Evolutionary conservation across 805 yeast genomes (phyloP).

Genomic region (Spencermartinsiella europaea): DNA sequence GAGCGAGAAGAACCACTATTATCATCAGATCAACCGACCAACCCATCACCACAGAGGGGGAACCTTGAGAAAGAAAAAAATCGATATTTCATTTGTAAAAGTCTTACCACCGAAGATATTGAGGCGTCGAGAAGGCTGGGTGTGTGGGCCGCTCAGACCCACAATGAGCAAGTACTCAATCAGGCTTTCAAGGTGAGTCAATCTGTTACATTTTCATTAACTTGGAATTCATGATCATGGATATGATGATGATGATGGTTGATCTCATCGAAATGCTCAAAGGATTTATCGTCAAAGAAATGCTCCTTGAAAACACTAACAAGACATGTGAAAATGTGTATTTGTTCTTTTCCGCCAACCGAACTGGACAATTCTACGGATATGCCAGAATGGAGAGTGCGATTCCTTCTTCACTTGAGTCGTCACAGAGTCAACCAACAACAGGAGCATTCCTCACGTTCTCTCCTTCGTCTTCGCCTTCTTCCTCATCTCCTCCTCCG

Average conservation of each 20-base stretch:
- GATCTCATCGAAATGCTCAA: too few species aligned
- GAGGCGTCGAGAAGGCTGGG: slow-evolving; percentile 31
- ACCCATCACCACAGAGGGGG: background rate
- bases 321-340: slow-evolving; percentile 31
- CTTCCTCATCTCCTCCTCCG: too few species aligned
- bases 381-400: slow-evolving; percentile 34
- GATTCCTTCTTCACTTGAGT: background rate
- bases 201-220: too few species aligned
- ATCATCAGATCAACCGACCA: background rate
- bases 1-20: background rate
- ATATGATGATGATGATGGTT: too few species aligned
- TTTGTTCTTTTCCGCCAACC: slow-evolving; percentile 37
- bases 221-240: too few species aligned
- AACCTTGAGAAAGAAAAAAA: slow-evolving; percentile 9
- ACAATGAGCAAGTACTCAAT: slow-evolving; percentile 35
- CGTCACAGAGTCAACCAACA: too few species aligned
- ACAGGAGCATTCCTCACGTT: too few species aligned
- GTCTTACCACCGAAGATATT: slow-evolving; percentile 35
- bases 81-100: slow-evolving; percentile 37
- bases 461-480: too few species aligned
- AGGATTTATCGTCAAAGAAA: too few species aligned
- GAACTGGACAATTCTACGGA: slow-evolving; percentile 37
- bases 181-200: slow-evolving; percentile 28
- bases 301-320: too few species aligned
- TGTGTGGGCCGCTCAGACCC: slow-evolving; percentile 39